A percentile compares a stretch with the other conserved stretches of the same genome.
phyloP scores from a whole-genome alignment of 2,329 filamentous ascomycete species.

The Colletotrichum caudatum region DNA sequence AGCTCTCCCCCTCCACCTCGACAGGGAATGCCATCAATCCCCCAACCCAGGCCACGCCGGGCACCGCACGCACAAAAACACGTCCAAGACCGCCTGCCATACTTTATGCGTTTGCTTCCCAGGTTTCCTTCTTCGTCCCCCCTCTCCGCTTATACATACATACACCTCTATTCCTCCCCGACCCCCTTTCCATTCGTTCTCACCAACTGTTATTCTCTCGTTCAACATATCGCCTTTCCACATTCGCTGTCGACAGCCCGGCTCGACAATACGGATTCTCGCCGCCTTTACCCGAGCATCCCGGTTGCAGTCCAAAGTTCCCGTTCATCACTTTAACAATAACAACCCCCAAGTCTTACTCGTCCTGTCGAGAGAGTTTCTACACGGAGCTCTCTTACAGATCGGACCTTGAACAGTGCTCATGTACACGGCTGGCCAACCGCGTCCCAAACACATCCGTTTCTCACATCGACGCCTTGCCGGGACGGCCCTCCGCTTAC shows the following conservation, averaged over 20 bases:
- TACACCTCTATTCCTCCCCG: conserved; percentile 30
- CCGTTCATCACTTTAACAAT: conserved; percentile 16
- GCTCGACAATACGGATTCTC: conserved; percentile 3
- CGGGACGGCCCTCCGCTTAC: conserved; percentile 18
- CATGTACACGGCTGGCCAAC: conserved; percentile 42
- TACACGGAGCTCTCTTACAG: conserved; percentile 35
- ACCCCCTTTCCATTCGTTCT: conserved; percentile 36
- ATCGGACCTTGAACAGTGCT: conserved; percentile 33
- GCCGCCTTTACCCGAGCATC: conserved; percentile 14
- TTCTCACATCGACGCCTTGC: conserved; percentile 19
- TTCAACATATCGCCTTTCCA: conserved; percentile 19
- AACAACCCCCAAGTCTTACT: conserved; percentile 16
- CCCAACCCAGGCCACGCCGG: conserved; percentile 31
- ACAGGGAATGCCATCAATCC: conserved; percentile 40
- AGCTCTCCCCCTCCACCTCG: conserved; percentile 26
- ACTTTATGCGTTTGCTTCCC: conserved; percentile 40
- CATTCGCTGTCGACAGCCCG: conserved; percentile 23
- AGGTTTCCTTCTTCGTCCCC: conserved; percentile 39
- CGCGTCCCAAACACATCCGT: conserved; percentile 34
- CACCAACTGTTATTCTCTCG: conserved; percentile 41
- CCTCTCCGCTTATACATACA: conserved; percentile 38
- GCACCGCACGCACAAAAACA: conserved; percentile 37
- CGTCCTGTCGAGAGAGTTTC: conserved; percentile 36
- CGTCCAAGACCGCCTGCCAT: conserved; percentile 39
- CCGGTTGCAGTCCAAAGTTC: conserved; percentile 16